phyloP scores from a whole-genome alignment of 2,329 filamentous ascomycete genomes.

The Sporothrix globosa region DNA sequence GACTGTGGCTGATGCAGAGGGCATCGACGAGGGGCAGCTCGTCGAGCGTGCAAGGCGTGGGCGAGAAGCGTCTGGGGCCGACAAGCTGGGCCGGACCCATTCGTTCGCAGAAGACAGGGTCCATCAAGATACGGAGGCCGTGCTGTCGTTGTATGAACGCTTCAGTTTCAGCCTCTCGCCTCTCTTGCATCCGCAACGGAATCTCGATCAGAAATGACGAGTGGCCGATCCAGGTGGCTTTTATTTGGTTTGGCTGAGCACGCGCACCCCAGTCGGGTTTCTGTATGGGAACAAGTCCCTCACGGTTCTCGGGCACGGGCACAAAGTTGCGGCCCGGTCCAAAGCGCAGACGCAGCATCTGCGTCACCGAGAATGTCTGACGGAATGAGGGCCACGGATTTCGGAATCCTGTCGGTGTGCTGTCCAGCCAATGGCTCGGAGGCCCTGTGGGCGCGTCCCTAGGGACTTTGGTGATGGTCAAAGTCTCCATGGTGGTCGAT shows the following conservation, averaged over 20 bases:
- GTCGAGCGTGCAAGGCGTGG: conserved; percentile 52
- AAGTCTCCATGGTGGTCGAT: background rate
- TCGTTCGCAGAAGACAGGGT: conserved; percentile 57
- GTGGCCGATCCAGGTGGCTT: conserved; percentile 89
- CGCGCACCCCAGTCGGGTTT: conserved; percentile 28
- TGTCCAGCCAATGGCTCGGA: conserved; percentile 31
- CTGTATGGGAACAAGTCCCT: conserved; percentile 23
- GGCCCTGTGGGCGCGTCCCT: background rate
- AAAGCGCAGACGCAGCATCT: conserved; percentile 12
- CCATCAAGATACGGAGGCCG: conserved; percentile 50
- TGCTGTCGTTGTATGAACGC: conserved; percentile 41
- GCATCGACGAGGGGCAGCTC: conserved; percentile 57
- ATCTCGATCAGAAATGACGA: conserved; percentile 93
- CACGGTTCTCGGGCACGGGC: conserved; percentile 25
- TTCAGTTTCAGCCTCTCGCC: background rate
- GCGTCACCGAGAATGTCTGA: conserved; percentile 11
- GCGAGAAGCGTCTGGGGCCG: conserved; percentile 57
- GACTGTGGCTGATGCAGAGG: conserved; percentile 58
- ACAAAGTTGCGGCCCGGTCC: conserved; percentile 28
- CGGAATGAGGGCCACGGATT: conserved; percentile 33
- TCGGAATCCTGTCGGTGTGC: conserved; percentile 29
- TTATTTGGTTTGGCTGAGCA: background rate
- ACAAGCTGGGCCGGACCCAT: conserved; percentile 46
- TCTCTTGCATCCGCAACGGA: background rate
- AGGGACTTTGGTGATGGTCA: conserved; percentile 16